These are phyloP conservation scores for Neophaeococcomyces aloes DNA, from an alignment of 2,329 filamentous ascomycete species.

Conservation along the genomic window DNA sequence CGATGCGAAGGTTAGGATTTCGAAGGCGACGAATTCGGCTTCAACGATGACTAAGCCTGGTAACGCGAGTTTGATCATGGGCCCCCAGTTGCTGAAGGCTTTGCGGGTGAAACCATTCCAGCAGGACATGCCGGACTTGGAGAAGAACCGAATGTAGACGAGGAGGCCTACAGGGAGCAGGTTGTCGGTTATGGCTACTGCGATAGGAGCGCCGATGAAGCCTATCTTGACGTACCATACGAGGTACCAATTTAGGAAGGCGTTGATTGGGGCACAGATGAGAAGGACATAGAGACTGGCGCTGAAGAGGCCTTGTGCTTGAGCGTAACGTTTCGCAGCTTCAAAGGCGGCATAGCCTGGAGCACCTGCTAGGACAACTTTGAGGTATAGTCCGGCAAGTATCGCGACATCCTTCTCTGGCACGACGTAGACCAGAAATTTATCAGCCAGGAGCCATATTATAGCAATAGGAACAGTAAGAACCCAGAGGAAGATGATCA, in stretches of 20 bases:
- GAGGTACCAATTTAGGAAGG: conserved; percentile 67
- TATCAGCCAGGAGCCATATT: conserved; percentile 59
- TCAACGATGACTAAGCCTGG: conserved; percentile 90
- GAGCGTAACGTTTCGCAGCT: conserved; percentile 71
- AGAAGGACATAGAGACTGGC: conserved; percentile 75
- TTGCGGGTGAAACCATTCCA: conserved; percentile 69
- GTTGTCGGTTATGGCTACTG: conserved; percentile 64
- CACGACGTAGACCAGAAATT: conserved; percentile 55
- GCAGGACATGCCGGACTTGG: conserved; percentile 52
- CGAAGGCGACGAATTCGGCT: conserved; percentile 87
- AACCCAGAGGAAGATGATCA: conserved; percentile 65
- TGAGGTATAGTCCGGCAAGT: conserved; percentile 64
- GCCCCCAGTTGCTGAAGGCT: conserved; percentile 63
- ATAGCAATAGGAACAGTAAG: conserved; percentile 62
- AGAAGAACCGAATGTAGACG: conserved; percentile 59
- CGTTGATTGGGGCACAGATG: conserved; percentile 72
- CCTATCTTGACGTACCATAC: conserved; percentile 60
- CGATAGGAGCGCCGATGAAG: conserved; percentile 71
- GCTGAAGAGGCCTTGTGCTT: conserved; percentile 77
- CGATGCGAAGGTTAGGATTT: conserved; percentile 73
- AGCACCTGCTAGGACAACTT: conserved; percentile 57
- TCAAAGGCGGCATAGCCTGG: conserved; percentile 70
- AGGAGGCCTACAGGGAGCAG: conserved; percentile 63
- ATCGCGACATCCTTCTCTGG: conserved; percentile 60
- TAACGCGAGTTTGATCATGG: conserved; percentile 77